Evolutionary conservation across 1,284 basidiomycete species (phyloP), one percentile per base, ranked within the genome.

Genomic region (Mycosarcoma mackinlayi): DNA sequence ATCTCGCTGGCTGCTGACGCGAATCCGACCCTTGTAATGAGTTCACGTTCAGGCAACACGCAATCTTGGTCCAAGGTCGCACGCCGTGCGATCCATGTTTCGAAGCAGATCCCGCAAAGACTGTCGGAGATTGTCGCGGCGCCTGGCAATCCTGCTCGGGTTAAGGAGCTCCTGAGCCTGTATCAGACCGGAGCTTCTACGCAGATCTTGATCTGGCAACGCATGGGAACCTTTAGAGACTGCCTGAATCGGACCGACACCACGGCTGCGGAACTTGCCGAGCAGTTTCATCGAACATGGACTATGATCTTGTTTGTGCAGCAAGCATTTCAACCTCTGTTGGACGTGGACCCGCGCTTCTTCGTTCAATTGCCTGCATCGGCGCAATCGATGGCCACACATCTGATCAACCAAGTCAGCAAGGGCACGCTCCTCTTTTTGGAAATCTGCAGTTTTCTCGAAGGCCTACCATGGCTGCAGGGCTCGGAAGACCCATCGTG

Each of bases 181-280:
- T 46, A 19, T n/a, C 67, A 70, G 53, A 54, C 39, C 4, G 67
- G 41, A 28, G 61, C 57, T 4, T 45, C 56, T 7, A 51, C 67
- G 9, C 67, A 70, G 28, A 45, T 70, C 41, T 60, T 70, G 67
- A 49, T 57, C 21, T 70, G 67, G 67, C 61, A 61, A 44, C 67
- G 67, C 27, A 60, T 49, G 9, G 67, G 61, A 30, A 70, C 61
- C 48, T 61, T 70, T 27, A 31, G 57, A 18, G 40, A 49, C 0
- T 24, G 40, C 11, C 53, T 70, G 13, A 41, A 64, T 18, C 30
- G 64, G 13, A 49, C 56, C 4, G 42, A 38, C 53, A 34, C 39
- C 21, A 40, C 67, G 7, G 49, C 60, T 21, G 40, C 41, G 14
- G 40, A 52, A 3, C 40, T 70, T 6, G 25, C 45, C 8, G 46